Evolutionary conservation across 495 filamentous ascomycete species (phyloP).

Genomic region (Hyaloscypha finlandica): DNA sequence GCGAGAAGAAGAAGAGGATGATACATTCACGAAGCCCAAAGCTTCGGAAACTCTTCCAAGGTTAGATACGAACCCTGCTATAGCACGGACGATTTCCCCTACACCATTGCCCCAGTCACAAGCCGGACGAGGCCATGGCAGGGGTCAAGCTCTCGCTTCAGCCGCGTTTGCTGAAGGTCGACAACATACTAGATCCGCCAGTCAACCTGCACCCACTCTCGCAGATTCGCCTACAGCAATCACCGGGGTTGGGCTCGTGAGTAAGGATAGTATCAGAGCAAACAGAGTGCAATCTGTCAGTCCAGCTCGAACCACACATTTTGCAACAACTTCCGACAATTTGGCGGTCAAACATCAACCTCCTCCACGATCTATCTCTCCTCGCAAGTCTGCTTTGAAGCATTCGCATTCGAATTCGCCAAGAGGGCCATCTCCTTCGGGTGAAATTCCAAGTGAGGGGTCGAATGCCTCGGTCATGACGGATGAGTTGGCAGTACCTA

Average conservation of each 20-base stretch:
- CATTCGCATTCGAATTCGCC: constrained; percentile 42
- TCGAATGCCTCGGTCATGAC: constrained; percentile 57
- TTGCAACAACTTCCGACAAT: constrained; percentile 56
- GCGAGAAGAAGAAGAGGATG: constrained; percentile 42
- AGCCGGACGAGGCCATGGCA: constrained; percentile 27
- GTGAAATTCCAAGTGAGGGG: constrained; percentile 54
- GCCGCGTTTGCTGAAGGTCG: constrained; percentile 20
- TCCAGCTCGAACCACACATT: constrained; percentile 71
- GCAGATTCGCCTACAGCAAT: constrained; percentile 13
- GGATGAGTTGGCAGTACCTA: constrained; percentile 58
- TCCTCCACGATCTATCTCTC: constrained; percentile 77
- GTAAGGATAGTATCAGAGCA: constrained; percentile 19
- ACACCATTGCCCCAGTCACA: constrained; percentile 24
- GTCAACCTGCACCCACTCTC: constrained; percentile 28
- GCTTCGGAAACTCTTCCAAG: not conserved
- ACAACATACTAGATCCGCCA: constrained; percentile 31
- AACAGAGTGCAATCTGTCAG: constrained; percentile 53
- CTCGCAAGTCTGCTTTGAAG: constrained; percentile 86
- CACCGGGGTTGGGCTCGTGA: not conserved
- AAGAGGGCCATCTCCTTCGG: constrained; percentile 28
- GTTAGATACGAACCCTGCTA: constrained; percentile 11
- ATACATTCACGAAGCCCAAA: constrained; percentile 12
- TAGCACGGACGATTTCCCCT: constrained; percentile 23
- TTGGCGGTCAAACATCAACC: constrained; percentile 70
- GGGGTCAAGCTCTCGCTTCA: constrained; percentile 22